Conservation (phyloP, 768 basidiomycete species). For the Tricholoma sp. region DNA sequence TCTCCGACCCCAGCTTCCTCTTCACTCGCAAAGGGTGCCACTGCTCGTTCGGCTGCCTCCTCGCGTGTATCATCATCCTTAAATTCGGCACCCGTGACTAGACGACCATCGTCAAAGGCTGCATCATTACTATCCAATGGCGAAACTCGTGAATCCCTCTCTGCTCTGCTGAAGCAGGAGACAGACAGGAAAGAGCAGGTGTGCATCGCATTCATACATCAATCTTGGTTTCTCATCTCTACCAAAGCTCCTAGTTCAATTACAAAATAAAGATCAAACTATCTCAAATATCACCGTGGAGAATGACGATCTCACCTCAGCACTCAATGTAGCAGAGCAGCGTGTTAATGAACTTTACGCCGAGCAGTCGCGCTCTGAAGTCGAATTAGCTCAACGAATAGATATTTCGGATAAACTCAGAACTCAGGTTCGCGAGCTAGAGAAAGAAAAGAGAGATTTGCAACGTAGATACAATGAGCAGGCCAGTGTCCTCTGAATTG, state of each 20-base stretch:
- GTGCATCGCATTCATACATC: constrained; percentile 17
- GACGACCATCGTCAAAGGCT: constrained; percentile 48
- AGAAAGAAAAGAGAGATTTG: constrained; percentile 82
- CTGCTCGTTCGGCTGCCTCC: constrained; percentile 61
- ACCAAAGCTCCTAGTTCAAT: constrained; percentile 61
- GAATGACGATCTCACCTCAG: constrained; percentile 58
- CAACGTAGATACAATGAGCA: constrained; percentile 86
- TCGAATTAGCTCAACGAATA: constrained; percentile 74
- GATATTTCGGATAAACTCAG: constrained; percentile 82
- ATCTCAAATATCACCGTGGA: constrained; percentile 57
- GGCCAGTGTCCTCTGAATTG: constrained; percentile 35
- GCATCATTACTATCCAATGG: constrained; percentile 35
- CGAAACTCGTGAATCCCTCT: constrained; percentile 52
- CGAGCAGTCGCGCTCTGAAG: constrained; percentile 77
- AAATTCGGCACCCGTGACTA: constrained; percentile 37
- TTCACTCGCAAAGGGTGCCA: constrained; percentile 47
- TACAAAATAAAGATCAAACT: constrained; percentile 76
- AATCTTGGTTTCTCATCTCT: constrained; percentile 5
- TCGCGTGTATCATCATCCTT: constrained; percentile 51
- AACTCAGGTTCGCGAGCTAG: constrained; percentile 74
- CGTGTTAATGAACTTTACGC: constrained; percentile 74
- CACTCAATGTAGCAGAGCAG: constrained; percentile 64
- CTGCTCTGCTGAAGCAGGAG: constrained; percentile 65
- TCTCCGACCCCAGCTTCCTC: constrained; percentile 40
- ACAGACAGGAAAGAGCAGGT: constrained; percentile 82